These are phyloP conservation scores for Boletus vermiculosoides DNA, from an alignment of 768 basidiomycete genomes.

Conservation along the genomic window DNA sequence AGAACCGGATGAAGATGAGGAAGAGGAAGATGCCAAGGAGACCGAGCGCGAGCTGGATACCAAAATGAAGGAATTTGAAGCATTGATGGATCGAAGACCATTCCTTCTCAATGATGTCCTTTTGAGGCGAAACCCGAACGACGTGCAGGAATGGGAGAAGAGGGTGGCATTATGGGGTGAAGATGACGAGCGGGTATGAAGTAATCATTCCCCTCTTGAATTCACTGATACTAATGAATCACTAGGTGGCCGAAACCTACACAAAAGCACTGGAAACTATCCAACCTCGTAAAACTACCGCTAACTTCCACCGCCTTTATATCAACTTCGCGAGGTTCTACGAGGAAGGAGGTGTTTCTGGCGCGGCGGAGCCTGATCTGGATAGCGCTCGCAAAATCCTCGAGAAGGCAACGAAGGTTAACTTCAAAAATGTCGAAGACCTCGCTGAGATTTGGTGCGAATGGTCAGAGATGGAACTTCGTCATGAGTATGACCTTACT, in stretches of 20 bases:
- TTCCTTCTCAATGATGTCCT: conserved; percentile 97
- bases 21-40: conserved; percentile 77
- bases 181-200: conserved; percentile 82
- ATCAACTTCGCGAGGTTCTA: conserved; percentile 98
- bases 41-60: conserved; percentile 81
- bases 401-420: conserved; percentile 88
- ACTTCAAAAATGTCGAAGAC: conserved; percentile 95
- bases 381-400: conserved; percentile 88
- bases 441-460: conserved; percentile 99
- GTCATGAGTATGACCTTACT: conserved; percentile 73
- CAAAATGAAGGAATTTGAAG: conserved; percentile 91
- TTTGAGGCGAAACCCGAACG: conserved; percentile 89
- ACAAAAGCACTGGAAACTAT: conserved; percentile 86
- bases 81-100: conserved; percentile 89
- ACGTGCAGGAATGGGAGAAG: conserved; percentile 99
- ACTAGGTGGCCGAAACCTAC: conserved; percentile 90
- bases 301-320: conserved; percentile 86
- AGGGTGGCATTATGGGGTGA: conserved; percentile 90
- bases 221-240: conserved; percentile 1
- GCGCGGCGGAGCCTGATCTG: conserved; percentile 77
- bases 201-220: neutral
- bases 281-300: conserved; percentile 83
- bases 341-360: conserved; percentile 87
- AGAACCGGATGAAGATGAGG: conserved; percentile 69
- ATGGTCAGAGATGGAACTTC: conserved; percentile 98